Evolutionary conservation across 2,329 filamentous ascomycete genomes (phyloP).

Genomic region (Pseudofabraea citricarpa): DNA sequence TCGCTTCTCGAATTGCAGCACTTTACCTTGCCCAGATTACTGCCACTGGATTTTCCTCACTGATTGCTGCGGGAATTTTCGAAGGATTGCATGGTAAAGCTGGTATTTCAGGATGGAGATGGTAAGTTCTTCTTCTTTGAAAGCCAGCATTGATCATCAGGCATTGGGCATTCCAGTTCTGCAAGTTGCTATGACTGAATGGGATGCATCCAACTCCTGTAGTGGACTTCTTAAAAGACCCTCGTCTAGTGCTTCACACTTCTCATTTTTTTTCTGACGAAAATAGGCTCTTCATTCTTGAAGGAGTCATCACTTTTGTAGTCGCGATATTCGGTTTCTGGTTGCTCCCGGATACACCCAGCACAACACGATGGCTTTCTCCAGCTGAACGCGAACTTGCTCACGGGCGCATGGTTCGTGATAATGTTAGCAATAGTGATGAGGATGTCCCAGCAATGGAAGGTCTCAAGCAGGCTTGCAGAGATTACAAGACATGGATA

Average conservation of each 20-base stretch:
- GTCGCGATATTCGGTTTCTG: conserved; percentile 31
- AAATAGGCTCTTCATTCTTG: conserved; percentile 34
- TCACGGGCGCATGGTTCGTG: conserved; percentile 34
- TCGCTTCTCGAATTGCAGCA: conserved; percentile 28
- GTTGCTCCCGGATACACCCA: conserved; percentile 30
- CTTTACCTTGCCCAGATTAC: conserved; percentile 33
- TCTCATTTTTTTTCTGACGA: too few relatives aligned
- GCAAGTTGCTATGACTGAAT: too few relatives aligned
- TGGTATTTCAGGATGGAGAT: conserved; percentile 36
- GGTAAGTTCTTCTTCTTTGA: too few relatives aligned
- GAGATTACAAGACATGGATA: conserved; percentile 37
- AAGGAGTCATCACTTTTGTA: conserved; percentile 47
- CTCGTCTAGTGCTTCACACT: too few relatives aligned
- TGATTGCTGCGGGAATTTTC: conserved; percentile 32
- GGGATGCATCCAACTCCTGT: too few relatives aligned
- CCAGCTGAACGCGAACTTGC: conserved; percentile 35
- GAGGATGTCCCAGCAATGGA: conserved; percentile 30
- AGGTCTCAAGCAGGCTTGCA: conserved; percentile 34
- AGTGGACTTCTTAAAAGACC: too few relatives aligned
- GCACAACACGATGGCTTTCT: conserved; percentile 36
- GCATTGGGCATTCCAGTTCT: too few relatives aligned
- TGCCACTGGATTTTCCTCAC: conserved; percentile 31
- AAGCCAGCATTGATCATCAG: too few relatives aligned
- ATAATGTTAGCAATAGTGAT: conserved; percentile 38
- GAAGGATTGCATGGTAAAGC: conserved; percentile 26